Evolutionary conservation across 2,329 filamentous ascomycete genomes (phyloP).

Genomic region (Nemania sp.): DNA sequence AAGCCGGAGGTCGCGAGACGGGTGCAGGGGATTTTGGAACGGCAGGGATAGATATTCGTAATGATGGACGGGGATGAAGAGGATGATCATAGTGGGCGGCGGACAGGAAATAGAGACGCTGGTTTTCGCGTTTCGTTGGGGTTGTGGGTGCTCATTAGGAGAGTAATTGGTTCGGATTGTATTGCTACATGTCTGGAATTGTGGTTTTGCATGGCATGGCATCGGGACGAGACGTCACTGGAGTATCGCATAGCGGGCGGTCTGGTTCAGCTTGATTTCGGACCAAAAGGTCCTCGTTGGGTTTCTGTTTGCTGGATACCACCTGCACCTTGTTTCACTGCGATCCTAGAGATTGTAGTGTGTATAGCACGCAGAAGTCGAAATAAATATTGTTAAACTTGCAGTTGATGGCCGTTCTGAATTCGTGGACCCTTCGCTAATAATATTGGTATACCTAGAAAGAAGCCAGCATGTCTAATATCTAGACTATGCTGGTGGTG

Average conservation of each 20-base stretch:
- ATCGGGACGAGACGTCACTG: neutral
- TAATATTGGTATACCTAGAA: neutral
- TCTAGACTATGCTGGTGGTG: neutral
- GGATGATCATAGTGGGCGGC: neutral
- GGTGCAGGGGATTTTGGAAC: conserved; percentile 43
- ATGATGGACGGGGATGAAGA: neutral
- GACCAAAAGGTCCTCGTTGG: neutral
- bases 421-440: neutral
- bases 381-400: conserved; percentile 13
- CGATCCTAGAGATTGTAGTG: conserved; percentile 27
- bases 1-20: conserved; percentile 52
- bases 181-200: neutral
- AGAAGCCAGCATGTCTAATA: neutral
- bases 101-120: neutral
- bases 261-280: neutral
- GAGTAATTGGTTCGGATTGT: neutral
- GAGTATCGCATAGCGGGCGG: neutral
- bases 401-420: neutral
- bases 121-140: neutral
- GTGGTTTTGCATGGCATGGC: conserved; percentile 1
- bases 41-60: conserved; percentile 19
- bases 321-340: conserved; percentile 12
- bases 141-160: conserved; percentile 1
- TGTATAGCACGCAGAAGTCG: conserved; percentile 9
- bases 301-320: conserved; percentile 35